Percentiles rank a stretch among this genome's conserved stretches.
phyloP scores from a whole-genome alignment of 2,329 filamentous ascomycete genomes.

The Alternaria hordeiaustralica region DNA sequence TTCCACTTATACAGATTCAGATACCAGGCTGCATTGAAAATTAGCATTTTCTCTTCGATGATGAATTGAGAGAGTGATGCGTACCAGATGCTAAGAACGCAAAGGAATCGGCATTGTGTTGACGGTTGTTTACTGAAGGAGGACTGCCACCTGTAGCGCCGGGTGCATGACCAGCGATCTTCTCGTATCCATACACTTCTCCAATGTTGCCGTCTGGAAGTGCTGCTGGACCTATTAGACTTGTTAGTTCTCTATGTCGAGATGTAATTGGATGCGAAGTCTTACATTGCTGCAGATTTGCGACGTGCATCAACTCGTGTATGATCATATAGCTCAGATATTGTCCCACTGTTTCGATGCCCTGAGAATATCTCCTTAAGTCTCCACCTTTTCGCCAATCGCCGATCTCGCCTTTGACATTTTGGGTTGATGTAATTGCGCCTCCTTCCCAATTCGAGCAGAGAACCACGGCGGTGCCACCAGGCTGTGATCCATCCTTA shows the following conservation, averaged over 20 bases:
- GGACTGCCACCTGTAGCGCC: not conserved
- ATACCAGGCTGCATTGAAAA: not conserved
- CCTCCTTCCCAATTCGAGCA: not conserved
- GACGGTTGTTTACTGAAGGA: not conserved
- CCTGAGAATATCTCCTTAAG: not conserved
- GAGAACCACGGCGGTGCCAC: not conserved
- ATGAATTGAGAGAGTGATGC: not conserved
- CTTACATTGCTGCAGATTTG: not conserved
- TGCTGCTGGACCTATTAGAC: not conserved
- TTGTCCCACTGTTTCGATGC: not conserved
- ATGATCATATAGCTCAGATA: not conserved
- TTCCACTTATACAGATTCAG: not conserved
- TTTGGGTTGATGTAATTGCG: not conserved
- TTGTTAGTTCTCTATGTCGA: not conserved
- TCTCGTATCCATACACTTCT: not conserved
- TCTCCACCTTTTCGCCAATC: not conserved
- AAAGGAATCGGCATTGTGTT: not conserved
- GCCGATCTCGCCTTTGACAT: not conserved
- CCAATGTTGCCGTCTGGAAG: not conserved
- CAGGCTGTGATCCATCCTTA: not conserved
- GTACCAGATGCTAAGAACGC: not conserved
- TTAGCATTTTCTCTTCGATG: not conserved
- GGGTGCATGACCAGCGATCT: not conserved
- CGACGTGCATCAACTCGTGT: not conserved
- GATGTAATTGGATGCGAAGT: not conserved